Evolutionary conservation across 129 eudicot species (phyloP), one percentile per base, ranked within the genome.

Genomic region (Arctium lappa): DNA sequence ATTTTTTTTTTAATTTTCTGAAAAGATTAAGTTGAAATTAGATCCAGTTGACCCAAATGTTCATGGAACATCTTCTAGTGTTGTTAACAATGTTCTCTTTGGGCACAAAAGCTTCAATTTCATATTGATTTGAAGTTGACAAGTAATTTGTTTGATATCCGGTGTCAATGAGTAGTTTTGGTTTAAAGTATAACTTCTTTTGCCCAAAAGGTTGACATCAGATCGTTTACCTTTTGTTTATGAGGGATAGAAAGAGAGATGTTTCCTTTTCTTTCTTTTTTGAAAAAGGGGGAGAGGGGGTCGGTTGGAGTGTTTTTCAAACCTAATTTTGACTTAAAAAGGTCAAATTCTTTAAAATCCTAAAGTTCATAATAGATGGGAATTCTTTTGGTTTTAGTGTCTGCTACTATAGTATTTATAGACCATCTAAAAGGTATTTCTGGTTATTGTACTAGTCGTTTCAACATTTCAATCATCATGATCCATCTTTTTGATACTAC

Each of bases 281-380:
- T 0, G 2, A 42, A n/a, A 53, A 16, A 53, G 27, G 8, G 65
- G 65, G 65, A 1, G 46, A 48, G 83, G 65, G 11, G 32, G 32
- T 53, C 7, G 65, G 65, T 53, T 15, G 36, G 22, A 18, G 70
- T 12, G 32, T n/a, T 46, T 68, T 32, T 69, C 53, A 33, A 37
- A 83, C 77, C 77, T 83, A 71, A 33, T 82, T 63, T 75, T 74
- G 76, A 82, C 85, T 68, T 46, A 7, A 76, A 44, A 68, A 13
- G 77, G 77, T 76, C 81, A 76, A 22, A 76, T 60, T 22, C 0
- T 46, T 29, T 82, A 76, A 75, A 75, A 32, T 44, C 3, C 12
- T n/a, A 75, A 74, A 33, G 37, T 79, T 16, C 8, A 16, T n/a
- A 16, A 46, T 60, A 60, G 68, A 18, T 60, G 7, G 68, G 8